These are phyloP conservation scores for Gossypium gossypioides DNA, from an alignment of 441 rosid genomes.

Conservation along the genomic window DNA sequence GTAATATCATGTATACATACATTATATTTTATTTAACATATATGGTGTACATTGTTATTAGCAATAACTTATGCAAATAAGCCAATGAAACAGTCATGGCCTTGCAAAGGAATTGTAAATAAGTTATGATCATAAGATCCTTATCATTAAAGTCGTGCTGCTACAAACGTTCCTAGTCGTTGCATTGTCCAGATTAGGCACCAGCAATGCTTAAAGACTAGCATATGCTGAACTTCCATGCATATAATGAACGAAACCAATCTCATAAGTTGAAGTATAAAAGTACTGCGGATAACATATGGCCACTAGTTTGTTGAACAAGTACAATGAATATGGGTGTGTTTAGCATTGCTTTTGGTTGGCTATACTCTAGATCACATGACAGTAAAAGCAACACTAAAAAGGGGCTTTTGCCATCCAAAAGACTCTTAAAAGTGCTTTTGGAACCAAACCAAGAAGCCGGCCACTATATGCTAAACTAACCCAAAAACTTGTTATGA, in stretches of 20 bases:
- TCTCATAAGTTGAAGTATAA: not conserved
- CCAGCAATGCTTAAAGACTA: not conserved
- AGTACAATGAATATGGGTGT: not conserved
- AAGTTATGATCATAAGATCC: not conserved
- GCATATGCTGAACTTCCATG: not conserved
- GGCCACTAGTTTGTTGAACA: not conserved
- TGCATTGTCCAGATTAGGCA: not conserved
- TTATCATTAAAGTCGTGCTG: not conserved
- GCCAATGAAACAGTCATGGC: not conserved
- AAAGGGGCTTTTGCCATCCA: too few species aligned
- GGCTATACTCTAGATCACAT: too few species aligned
- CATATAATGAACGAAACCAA: not conserved
- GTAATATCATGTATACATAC: too few species aligned
- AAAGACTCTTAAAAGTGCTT: too few species aligned
- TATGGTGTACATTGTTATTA: too few species aligned
- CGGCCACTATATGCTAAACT: too few species aligned
- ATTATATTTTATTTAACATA: too few species aligned
- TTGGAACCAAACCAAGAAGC: too few species aligned
- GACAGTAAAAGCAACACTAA: too few species aligned
- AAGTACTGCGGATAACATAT: not conserved
- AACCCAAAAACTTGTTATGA: too few species aligned
- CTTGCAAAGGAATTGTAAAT: not conserved
- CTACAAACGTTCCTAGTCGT: not conserved
- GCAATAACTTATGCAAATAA: not conserved
- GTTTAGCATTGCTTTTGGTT: too few species aligned